These are phyloP conservation scores for Boehmeria nivea DNA, from an alignment of 306 rosid species.

Conservation along the genomic window DNA sequence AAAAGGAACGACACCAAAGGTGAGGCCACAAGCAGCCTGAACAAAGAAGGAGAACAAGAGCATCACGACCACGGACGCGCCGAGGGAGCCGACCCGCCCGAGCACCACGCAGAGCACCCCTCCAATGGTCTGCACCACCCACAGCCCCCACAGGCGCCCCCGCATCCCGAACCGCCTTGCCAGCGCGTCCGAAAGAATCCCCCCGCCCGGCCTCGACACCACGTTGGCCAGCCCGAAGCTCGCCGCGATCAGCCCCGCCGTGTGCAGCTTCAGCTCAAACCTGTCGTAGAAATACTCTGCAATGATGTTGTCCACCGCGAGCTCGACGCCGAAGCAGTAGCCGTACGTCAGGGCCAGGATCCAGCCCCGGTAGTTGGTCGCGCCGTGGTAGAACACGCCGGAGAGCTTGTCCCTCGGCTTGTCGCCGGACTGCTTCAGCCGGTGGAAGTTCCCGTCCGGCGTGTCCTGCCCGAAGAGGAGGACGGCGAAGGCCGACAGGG, in stretches of 20 bases:
- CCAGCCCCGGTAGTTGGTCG: constrained; percentile 76
- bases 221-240: constrained; percentile 68
- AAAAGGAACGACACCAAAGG: constrained; percentile 89
- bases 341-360: constrained; percentile 76
- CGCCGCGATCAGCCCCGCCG: constrained; percentile 77
- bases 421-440: constrained; percentile 52
- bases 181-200: constrained; percentile 52
- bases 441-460: constrained; percentile 67
- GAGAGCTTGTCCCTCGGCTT: constrained; percentile 54
- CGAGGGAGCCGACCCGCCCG: constrained; percentile 47
- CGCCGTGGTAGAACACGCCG: constrained; percentile 41
- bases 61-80: constrained; percentile 61
- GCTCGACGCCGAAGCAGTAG: constrained; percentile 81
- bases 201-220: constrained; percentile 75
- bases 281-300: constrained; percentile 81
- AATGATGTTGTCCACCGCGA: constrained; percentile 66
- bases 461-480: constrained; percentile 57
- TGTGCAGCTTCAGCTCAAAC: constrained; percentile 57
- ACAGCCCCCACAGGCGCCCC: constrained; percentile 76
- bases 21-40: constrained; percentile 90
- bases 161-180: constrained; percentile 72
- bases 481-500: constrained; percentile 49
- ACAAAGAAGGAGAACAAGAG: constrained; percentile 62
- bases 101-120: constrained; percentile 61
- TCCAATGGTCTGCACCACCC: constrained; percentile 60